Base-by-base conservation (phyloP, 1,139 yeast species). In the Martiniozyma asiatica region DNA sequence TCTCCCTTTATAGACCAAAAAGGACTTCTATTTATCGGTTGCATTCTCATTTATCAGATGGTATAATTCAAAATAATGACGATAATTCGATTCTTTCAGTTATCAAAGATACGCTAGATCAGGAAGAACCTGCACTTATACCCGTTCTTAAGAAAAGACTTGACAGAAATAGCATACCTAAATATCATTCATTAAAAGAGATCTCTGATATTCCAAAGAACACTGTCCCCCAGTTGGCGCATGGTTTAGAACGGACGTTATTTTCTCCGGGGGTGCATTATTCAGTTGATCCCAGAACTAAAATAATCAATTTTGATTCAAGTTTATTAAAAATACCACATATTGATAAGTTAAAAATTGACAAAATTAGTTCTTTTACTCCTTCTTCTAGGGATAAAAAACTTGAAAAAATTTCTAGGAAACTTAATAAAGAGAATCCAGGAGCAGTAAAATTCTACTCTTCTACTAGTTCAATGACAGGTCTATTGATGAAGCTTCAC, bases 391-490 rank as follows among this genome's bases (percentile, higher is more conserved):
- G 71, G 44, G 94, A 85, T 53, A 40, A 50, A 8, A 50, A 48
- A 1, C 56, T 87, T 30, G 48, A 69, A 1, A 37, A 85, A 8
- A 52, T 78, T 11, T 75, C 93, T 0, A 43, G 42, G 8, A 39
- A 51, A 6, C 35, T 55, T 15, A 45, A 45, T 28, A 11, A 23
- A 6, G 16, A n/a, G 8, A 27, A 15, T 8, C n/a, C n/a, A n/a
- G n/a, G 20, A 5, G 19, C 47, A 14, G 28, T 43, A 15, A 63
- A 59, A 35, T 87, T 65, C 48, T 71, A 70, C 38, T 80, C 93
- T 2, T 84, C 96, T 0, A 85, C 97, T 0, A 80, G 94, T 14
- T 79, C 95, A 3, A 67, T 89, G 79, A 85, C 97, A 0, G 64
- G 76, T 0, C 57, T 77, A 1, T 61, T 89, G 31, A 63, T 74